A percentile compares a stretch with the other conserved stretches of the same genome.
Evolutionary conservation across 495 filamentous ascomycete species (phyloP).

Genomic region (Saxophila tyrrhenica): DNA sequence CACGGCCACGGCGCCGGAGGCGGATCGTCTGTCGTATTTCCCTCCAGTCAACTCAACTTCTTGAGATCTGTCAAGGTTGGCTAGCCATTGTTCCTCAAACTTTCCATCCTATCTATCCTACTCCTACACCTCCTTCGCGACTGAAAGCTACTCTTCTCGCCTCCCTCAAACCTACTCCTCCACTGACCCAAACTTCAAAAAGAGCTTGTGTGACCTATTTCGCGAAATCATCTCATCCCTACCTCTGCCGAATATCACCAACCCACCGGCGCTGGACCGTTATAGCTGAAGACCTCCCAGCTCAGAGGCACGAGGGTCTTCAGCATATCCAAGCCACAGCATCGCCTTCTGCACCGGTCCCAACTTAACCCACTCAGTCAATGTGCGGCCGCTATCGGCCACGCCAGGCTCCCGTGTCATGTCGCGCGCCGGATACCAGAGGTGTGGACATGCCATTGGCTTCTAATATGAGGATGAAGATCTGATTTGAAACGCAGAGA

Average conservation of each 20-base stretch:
- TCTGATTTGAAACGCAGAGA: conserved; percentile 31
- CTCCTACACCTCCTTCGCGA: neutral
- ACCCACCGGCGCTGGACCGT: neutral
- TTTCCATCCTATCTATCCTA: neutral
- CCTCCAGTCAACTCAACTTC: neutral
- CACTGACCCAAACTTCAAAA: neutral
- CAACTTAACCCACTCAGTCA: neutral
- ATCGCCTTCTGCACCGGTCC: neutral
- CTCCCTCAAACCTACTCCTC: neutral
- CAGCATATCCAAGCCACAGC: neutral
- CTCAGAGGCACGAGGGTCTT: neutral
- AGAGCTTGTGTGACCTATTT: neutral
- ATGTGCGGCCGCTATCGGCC: neutral
- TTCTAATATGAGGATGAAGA: neutral
- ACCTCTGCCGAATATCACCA: neutral
- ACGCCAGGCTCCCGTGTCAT: neutral
- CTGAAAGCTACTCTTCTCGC: neutral
- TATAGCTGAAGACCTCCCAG: neutral
- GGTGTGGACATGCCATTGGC: neutral
- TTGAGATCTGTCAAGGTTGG: neutral
- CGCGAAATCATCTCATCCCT: neutral
- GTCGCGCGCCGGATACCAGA: conserved; percentile 9
- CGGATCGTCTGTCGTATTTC: neutral
- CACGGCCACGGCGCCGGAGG: neutral
- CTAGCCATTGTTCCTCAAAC: neutral